Evolutionary conservation across 2,329 filamentous ascomycete species (phyloP).

Genomic region (Penicillium sp.): DNA sequence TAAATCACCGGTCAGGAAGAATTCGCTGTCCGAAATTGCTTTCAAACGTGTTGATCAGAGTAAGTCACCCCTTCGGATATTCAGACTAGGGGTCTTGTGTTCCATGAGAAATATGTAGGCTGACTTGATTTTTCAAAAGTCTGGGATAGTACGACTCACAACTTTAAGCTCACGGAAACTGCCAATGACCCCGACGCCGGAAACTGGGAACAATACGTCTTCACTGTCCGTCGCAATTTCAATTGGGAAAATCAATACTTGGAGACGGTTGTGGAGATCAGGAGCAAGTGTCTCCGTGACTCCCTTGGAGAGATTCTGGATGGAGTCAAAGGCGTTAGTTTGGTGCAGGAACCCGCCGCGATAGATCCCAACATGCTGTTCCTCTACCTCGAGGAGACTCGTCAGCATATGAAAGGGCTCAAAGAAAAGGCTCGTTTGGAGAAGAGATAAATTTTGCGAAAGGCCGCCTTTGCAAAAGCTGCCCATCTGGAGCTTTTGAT

Average conservation of each 20-base stretch:
- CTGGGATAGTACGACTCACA: slow-evolving; percentile 53
- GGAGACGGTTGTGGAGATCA: slow-evolving; percentile 72
- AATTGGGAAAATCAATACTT: slow-evolving; percentile 78
- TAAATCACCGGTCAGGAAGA: no score
- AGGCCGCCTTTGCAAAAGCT: slow-evolving; percentile 34
- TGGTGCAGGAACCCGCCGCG: slow-evolving; percentile 73
- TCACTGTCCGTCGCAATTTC: slow-evolving; percentile 76
- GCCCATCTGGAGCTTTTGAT: slow-evolving; percentile 62
- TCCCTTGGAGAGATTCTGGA: slow-evolving; percentile 66
- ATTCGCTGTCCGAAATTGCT: no score
- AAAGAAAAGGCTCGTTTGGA: slow-evolving; percentile 59
- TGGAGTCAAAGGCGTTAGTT: slow-evolving; percentile 67
- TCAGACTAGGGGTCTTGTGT: no score
- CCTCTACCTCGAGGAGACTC: slow-evolving; percentile 73
- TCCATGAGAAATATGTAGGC: no score
- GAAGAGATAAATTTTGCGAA: slow-evolving; percentile 40
- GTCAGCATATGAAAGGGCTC: slow-evolving; percentile 56
- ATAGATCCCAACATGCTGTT: slow-evolving; percentile 67
- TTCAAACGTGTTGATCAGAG: no score
- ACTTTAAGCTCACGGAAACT: slow-evolving; percentile 64
- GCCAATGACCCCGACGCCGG: slow-evolving; percentile 56
- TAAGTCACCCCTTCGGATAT: no score
- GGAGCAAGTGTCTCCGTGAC: slow-evolving; percentile 71
- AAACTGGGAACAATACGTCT: slow-evolving; percentile 72
- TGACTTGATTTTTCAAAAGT: slow-evolving; percentile 18